Evolutionary conservation across 2,329 filamentous ascomycete genomes (phyloP), one percentile per base, ranked within the genome.

Genomic region (Xylaria sp.): DNA sequence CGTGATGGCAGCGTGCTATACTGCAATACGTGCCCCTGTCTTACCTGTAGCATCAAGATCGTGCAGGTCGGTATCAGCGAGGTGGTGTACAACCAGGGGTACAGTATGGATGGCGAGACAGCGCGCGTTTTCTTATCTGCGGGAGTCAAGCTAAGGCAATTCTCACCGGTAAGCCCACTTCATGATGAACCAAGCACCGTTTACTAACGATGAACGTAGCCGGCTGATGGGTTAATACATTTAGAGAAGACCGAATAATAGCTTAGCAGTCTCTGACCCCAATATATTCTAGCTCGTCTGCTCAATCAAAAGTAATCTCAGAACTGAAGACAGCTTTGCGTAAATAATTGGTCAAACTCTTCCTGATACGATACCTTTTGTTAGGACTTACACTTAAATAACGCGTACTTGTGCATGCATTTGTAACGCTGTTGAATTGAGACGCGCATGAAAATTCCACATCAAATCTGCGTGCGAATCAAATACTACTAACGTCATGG

Each of bases 31-130:
- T 99, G 95, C 76, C 95, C 95, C 3, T 99, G 95, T 75, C 81
- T 99, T 75, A 99, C 95, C 2, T 99, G 95, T 77, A 97, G 92
- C 71, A 96, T 99, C 80, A 99, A 99, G 81, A 98, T 99, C 72
- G 91, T 92, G 21, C 95, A 99, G 79, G 92, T 98, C 7, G 95
- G 95, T 17, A 97, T 99, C 67, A 87, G 86, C 41, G 95, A 99
- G 81, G 95, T 99, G 13, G 93, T 99, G 13, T 99, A 97, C 72
- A 93, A 88, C 67, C 90, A 96, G 73, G 88, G 90, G 25, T 99
- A 99, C 75, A 94, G 94, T 74, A 97, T 99, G 90, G 95, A 99
- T 73, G 85, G 81, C 40, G 87, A 92, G 75, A 91, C 92, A 37
- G 92, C 93, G 8, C 85, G 86, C 53, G 90, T 99, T 27, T 91